phyloP scores from a whole-genome alignment of 2,329 filamentous ascomycete genomes.

The Apiospora koreana region DNA sequence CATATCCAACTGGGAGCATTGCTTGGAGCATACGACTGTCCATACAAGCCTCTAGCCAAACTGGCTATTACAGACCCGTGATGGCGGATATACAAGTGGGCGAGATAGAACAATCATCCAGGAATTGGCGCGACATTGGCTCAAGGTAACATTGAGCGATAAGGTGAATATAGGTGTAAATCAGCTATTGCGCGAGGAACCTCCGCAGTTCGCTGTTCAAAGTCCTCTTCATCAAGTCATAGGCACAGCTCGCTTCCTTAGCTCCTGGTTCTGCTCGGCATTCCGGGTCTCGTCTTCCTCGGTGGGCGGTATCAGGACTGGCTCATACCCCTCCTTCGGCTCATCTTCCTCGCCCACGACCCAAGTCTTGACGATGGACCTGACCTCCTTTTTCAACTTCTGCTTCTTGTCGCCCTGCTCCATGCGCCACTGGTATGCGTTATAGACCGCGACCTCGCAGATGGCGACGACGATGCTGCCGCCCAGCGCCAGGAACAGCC shows the following conservation, averaged over 20 bases:
- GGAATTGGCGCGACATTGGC: too few relatives aligned
- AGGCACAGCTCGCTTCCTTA: slow-evolving; percentile 9
- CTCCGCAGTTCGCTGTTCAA: too few relatives aligned
- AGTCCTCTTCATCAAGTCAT: not conserved
- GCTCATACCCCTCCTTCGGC: slow-evolving; percentile 10
- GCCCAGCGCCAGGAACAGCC: slow-evolving; percentile 70
- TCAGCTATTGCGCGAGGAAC: too few relatives aligned
- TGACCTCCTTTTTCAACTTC: slow-evolving; percentile 61
- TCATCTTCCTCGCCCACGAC: slow-evolving; percentile 47
- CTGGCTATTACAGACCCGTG: too few relatives aligned
- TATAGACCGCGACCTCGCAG: slow-evolving; percentile 77
- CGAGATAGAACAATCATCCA: too few relatives aligned
- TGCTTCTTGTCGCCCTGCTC: slow-evolving; percentile 67
- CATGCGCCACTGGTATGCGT: slow-evolving; percentile 72
- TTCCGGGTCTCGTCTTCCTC: slow-evolving; percentile 9
- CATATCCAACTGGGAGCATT: too few relatives aligned
- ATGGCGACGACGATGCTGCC: slow-evolving; percentile 70
- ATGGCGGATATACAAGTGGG: too few relatives aligned
- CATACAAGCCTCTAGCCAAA: too few relatives aligned
- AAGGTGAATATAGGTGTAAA: too few relatives aligned
- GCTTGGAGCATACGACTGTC: too few relatives aligned
- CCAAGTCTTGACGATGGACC: slow-evolving; percentile 73
- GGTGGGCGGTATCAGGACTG: slow-evolving; percentile 14
- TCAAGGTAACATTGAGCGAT: too few relatives aligned
- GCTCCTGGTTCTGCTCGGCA: not conserved